These are phyloP conservation scores for Batkoa obscura DNA, from an alignment of 371 early-diverging fungal genomes.

Conservation along the genomic window DNA sequence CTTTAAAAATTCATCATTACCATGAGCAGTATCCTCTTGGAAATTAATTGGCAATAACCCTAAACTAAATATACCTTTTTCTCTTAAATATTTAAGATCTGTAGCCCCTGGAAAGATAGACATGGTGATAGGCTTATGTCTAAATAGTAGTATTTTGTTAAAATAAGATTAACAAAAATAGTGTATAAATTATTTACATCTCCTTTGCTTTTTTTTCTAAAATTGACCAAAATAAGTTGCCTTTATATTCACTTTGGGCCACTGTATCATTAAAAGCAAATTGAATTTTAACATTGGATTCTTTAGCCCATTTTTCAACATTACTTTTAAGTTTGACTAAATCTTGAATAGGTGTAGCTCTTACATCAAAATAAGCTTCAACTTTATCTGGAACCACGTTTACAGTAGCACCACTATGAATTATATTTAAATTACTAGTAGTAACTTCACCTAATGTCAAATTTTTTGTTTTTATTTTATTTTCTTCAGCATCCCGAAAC, in stretches of 20 bases:
- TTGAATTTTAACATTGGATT: conserved; percentile 19
- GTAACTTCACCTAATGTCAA: conserved; percentile 55
- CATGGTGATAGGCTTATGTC: conserved; percentile 26
- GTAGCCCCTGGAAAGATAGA: conserved; percentile 67
- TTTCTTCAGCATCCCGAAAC: conserved; percentile 31
- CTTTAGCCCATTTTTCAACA: conserved; percentile 14
- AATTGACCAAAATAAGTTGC: neutral
- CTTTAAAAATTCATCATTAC: conserved; percentile 53
- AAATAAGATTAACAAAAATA: too few relatives aligned
- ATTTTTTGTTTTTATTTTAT: conserved; percentile 17
- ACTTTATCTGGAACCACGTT: conserved; percentile 49
- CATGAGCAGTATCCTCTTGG: conserved; percentile 44
- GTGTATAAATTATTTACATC: neutral
- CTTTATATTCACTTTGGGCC: neutral
- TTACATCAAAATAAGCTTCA: conserved; percentile 41
- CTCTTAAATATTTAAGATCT: conserved; percentile 47
- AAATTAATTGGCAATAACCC: conserved; percentile 39
- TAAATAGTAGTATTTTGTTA: neutral
- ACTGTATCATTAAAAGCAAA: conserved; percentile 14
- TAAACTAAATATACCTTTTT: conserved; percentile 43
- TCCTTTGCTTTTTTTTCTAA: neutral
- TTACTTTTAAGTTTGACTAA: conserved; percentile 24
- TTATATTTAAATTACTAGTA: conserved; percentile 25
- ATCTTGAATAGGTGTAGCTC: conserved; percentile 41
- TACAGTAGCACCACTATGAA: conserved; percentile 25